Conservation (phyloP, 306 rosid species). For the Cicer bijugum region DNA sequence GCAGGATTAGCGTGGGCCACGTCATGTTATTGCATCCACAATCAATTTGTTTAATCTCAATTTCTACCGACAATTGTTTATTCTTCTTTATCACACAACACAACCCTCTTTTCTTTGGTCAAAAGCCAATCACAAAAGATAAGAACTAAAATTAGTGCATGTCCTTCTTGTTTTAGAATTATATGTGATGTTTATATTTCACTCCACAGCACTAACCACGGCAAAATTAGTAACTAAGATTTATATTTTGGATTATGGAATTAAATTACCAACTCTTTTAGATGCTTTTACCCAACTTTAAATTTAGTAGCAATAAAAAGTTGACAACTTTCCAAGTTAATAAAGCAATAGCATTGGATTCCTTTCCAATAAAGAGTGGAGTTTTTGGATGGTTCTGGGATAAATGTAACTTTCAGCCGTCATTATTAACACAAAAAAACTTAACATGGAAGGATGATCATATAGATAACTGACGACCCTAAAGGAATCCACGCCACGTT, state of each 20-base stretch:
- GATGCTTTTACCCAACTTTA: conserved; percentile 46
- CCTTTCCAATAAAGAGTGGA: conserved; percentile 48
- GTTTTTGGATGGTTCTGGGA: conserved; percentile 42
- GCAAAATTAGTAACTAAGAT: conserved; percentile 19
- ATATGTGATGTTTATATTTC: conserved; percentile 41
- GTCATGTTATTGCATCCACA: not conserved
- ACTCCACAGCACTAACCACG: conserved; percentile 42
- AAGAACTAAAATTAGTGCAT: conserved; percentile 38
- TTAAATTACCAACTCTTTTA: conserved; percentile 25
- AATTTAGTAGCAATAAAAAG: conserved; percentile 33
- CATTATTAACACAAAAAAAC: conserved; percentile 32
- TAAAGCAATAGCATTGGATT: conserved; percentile 53
- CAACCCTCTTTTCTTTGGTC: conserved; percentile 38
- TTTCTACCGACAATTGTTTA: conserved; percentile 40
- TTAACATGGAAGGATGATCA: conserved; percentile 23
- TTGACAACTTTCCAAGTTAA: conserved; percentile 35
- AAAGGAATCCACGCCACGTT: conserved; percentile 14
- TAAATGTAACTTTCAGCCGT: conserved; percentile 37
- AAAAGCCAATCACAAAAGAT: conserved; percentile 44
- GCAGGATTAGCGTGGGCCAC: conserved; percentile 10
- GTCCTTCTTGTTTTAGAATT: conserved; percentile 43
- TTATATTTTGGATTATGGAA: not conserved
- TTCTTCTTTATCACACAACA: conserved; percentile 44
- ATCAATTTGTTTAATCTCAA: conserved; percentile 24
- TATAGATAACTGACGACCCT: conserved; percentile 1